Evolutionary conservation across 768 basidiomycete species (phyloP).

Genomic region (Pisolithus sp.): DNA sequence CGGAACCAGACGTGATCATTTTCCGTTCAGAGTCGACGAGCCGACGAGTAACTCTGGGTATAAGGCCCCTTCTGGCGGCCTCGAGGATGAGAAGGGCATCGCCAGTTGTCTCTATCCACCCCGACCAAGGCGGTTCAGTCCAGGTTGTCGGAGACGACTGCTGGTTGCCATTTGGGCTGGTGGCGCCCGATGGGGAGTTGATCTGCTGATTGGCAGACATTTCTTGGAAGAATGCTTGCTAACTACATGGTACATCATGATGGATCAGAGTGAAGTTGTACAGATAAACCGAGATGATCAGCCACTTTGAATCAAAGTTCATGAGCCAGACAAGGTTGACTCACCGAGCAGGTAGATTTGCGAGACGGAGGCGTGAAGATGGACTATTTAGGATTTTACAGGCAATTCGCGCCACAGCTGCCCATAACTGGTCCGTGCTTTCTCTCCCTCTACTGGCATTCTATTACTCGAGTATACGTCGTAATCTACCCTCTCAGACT

Average conservation of each 20-base stretch:
- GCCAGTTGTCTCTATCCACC: conserved; percentile 92
- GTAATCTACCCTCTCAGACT: not conserved
- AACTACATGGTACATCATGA: conserved; percentile 9
- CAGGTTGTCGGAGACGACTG: conserved; percentile 44
- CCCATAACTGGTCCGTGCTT: conserved; percentile 27
- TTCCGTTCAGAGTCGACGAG: conserved; percentile 88
- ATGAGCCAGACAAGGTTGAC: conserved; percentile 55
- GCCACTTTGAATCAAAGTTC: conserved; percentile 40
- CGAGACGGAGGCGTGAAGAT: conserved; percentile 46
- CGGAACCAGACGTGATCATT: conserved; percentile 89
- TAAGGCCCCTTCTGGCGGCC: conserved; percentile 82
- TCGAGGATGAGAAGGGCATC: conserved; percentile 97
- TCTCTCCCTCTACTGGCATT: not conserved
- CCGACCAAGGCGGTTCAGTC: conserved; percentile 88
- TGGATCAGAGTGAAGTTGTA: conserved; percentile 19
- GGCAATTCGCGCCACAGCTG: conserved; percentile 28
- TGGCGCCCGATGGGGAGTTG: conserved; percentile 19
- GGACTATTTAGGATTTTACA: conserved; percentile 26
- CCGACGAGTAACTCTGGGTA: conserved; percentile 86
- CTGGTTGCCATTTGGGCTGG: conserved; percentile 17
- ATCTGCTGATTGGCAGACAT: conserved; percentile 29
- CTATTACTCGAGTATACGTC: conserved; percentile 1
- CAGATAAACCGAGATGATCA: conserved; percentile 30
- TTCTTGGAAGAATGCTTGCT: conserved; percentile 14
- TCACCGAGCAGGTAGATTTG: conserved; percentile 60